Percentiles rank a stretch among this genome's conserved stretches.
Evolutionary conservation across 2,329 filamentous ascomycete genomes (phyloP).

Genomic region (Scedosporium minutisporum): DNA sequence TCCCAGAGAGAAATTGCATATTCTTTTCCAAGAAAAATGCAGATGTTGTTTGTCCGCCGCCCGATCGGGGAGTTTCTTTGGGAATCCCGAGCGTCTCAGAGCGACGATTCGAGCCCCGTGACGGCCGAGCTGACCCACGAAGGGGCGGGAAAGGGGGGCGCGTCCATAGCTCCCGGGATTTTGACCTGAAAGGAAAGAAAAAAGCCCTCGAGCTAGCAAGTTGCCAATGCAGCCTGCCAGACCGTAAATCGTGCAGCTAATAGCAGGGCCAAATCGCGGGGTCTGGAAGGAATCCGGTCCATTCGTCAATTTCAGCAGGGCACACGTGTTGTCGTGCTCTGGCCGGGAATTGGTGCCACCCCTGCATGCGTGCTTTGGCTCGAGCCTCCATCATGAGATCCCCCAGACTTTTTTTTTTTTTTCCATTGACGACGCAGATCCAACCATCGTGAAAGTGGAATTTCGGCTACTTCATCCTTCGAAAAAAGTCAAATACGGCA

Average conservation of each 20-base stretch:
- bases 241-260: neutral
- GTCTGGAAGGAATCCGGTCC: neutral
- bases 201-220: neutral
- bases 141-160: neutral
- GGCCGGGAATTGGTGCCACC: neutral
- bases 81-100: neutral
- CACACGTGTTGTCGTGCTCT: neutral
- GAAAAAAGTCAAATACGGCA: neutral
- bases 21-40: neutral
- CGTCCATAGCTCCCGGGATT: neutral
- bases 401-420: neutral
- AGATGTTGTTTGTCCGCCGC: neutral
- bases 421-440: neutral
- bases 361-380: neutral
- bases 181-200: neutral
- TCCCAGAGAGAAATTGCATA: neutral
- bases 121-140: neutral
- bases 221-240: neutral
- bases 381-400: slow-evolving; percentile 1
- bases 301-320: slow-evolving; percentile 1
- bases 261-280: neutral
- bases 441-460: neutral
- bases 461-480: neutral
- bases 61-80: neutral
- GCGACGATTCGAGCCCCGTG: neutral